A percentile compares a stretch with the other conserved stretches of the same genome.
Evolutionary conservation across 176 grass and related monocot genomes (phyloP).

Genomic region (Hordeum vulgare): MorexV3_pseudomolecules_assembly NC_058521.1:9690720-9691219

Average conservation of each 20-base stretch:
- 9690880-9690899: background rate
- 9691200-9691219: constrained; percentile 87
- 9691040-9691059: constrained; percentile 77
- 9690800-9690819: no score
- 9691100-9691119: constrained; percentile 83
- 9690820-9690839: no score
- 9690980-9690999: constrained; percentile 34
- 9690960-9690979: constrained; percentile 61
- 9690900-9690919: background rate
- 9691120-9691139: constrained; percentile 3
- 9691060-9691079: constrained; percentile 79
- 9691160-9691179: background rate
- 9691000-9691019: constrained; percentile 26
- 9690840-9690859: no score
- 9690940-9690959: constrained; percentile 66
- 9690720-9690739: background rate
- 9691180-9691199: constrained; percentile 41
- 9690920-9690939: background rate
- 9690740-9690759: no score
- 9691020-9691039: constrained; percentile 42
- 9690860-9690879: no score
- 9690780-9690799: no score
- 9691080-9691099: constrained; percentile 77
- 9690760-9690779: no score
- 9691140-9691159: background rate